Percentiles rank a stretch among this genome's conserved stretches.
Evolutionary conservation across 495 filamentous ascomycete genomes (phyloP).

Genomic region (Tuber calosporum): DNA sequence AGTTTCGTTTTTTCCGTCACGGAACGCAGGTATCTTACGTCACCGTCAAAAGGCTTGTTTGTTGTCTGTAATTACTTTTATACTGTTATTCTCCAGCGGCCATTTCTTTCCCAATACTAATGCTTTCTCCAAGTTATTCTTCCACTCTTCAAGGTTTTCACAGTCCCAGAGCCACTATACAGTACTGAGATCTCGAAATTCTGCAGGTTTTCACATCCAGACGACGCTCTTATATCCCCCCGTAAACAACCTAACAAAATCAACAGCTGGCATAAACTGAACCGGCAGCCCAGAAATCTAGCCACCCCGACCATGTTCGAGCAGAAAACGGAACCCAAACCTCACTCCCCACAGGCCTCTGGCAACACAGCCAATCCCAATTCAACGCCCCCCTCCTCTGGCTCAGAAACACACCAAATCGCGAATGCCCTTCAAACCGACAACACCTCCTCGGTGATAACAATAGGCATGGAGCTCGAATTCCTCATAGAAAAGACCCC

Average conservation of each 20-base stretch:
- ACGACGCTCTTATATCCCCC: background rate
- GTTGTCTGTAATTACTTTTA: too few relatives aligned
- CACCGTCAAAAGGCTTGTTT: too few relatives aligned
- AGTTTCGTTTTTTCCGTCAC: too few relatives aligned
- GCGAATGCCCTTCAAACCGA: slow-evolving; percentile 17
- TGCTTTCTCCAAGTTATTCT: background rate
- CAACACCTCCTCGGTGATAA: slow-evolving; percentile 25
- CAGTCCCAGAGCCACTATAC: background rate
- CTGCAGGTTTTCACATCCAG: background rate
- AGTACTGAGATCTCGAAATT: background rate
- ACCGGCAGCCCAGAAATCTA: background rate
- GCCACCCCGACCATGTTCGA: background rate
- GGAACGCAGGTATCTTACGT: too few relatives aligned
- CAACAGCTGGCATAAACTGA: background rate
- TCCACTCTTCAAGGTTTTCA: background rate
- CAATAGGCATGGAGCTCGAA: slow-evolving; percentile 31
- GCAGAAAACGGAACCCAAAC: background rate
- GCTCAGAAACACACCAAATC: background rate
- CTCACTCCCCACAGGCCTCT: background rate
- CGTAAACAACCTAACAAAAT: background rate
- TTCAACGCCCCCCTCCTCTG: background rate
- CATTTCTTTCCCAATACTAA: background rate
- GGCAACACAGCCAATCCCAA: background rate
- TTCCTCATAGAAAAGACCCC: slow-evolving; percentile 28
- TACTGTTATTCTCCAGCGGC: background rate